A percentile compares a stretch with the other conserved stretches of the same genome.
Conservation (phyloP, 164 flowering plant species). For the Dillenia turbinata region DNA sequence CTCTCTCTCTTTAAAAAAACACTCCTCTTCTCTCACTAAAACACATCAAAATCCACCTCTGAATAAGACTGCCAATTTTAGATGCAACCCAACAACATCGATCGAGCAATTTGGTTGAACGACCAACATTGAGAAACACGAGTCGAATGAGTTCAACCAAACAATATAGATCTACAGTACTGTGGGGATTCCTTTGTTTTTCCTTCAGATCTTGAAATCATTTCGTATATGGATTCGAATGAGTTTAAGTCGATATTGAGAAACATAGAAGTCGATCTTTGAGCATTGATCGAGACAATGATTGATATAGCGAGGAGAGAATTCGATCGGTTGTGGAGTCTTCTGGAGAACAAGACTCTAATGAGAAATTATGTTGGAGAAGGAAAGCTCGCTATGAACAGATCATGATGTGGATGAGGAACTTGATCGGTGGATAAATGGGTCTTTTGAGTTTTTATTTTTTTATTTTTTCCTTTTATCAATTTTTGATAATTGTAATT, state of each 20-base stretch:
- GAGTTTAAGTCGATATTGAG: constrained; percentile 63
- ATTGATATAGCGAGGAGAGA: constrained; percentile 65
- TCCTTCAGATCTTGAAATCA: too few relatives aligned
- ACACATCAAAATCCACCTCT: too few relatives aligned
- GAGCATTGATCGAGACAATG: constrained; percentile 77
- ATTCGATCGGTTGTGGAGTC: constrained; percentile 19
- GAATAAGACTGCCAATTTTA: too few relatives aligned
- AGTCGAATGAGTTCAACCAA: too few relatives aligned
- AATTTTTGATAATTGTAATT: neutral
- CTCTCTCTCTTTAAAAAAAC: too few relatives aligned
- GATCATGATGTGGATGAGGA: constrained; percentile 15
- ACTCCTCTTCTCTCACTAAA: too few relatives aligned
- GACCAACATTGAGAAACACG: too few relatives aligned
- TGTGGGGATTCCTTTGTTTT: too few relatives aligned
- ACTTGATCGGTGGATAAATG: constrained; percentile 25
- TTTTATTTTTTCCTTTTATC: neutral
- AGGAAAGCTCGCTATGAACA: constrained; percentile 29
- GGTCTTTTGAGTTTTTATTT: constrained; percentile 35
- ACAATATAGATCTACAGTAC: too few relatives aligned
- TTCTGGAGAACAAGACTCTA: neutral
- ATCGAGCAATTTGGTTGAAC: too few relatives aligned
- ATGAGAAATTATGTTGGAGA: constrained; percentile 5
- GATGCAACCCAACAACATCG: too few relatives aligned
- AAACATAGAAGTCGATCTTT: constrained; percentile 60
- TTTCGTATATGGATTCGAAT: constrained; percentile 61